Conservation (phyloP, 2,329 filamentous ascomycete genomes). For the Harringtonia lauricola region DNA sequence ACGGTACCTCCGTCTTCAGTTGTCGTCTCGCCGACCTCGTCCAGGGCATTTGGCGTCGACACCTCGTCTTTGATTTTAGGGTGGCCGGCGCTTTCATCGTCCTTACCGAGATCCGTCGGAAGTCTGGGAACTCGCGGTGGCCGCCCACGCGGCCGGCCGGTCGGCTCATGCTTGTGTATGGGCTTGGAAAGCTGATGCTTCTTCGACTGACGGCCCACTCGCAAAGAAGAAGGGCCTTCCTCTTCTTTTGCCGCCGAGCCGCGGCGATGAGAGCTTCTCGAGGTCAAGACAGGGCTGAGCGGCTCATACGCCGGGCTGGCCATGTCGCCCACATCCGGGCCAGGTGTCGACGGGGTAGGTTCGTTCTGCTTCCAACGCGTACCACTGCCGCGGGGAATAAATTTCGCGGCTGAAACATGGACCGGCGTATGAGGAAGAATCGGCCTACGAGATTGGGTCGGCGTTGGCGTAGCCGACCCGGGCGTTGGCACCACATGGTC, state of each 20-base stretch:
- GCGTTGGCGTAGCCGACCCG: constrained; percentile 6
- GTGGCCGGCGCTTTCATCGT: background rate
- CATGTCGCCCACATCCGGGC: constrained; percentile 25
- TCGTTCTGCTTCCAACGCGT: constrained; percentile 46
- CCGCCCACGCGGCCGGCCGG: constrained; percentile 2
- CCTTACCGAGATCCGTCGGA: background rate
- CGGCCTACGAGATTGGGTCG: constrained; percentile 7
- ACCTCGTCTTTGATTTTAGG: constrained; percentile 48
- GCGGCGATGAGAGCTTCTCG: background rate
- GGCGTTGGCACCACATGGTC: constrained; percentile 6
- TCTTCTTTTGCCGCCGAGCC: too few species aligned
- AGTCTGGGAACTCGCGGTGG: background rate
- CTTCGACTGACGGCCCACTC: constrained; percentile 5
- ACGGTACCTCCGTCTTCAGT: constrained; percentile 36
- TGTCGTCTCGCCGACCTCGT: constrained; percentile 45
- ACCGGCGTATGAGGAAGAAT: constrained; percentile 6
- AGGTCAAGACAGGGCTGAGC: constrained; percentile 39
- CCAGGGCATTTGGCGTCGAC: constrained; percentile 39
- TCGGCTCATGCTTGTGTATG: background rate
- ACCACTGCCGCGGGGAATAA: constrained; percentile 23
- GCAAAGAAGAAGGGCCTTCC: background rate
- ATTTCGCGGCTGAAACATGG: background rate
- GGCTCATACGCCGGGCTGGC: constrained; percentile 47
- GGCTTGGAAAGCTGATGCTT: constrained; percentile 1
- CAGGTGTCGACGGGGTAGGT: constrained; percentile 48